Base-by-base conservation (phyloP, 192 early-diverging fungal species). In the Mortierella claussenii region DNA sequence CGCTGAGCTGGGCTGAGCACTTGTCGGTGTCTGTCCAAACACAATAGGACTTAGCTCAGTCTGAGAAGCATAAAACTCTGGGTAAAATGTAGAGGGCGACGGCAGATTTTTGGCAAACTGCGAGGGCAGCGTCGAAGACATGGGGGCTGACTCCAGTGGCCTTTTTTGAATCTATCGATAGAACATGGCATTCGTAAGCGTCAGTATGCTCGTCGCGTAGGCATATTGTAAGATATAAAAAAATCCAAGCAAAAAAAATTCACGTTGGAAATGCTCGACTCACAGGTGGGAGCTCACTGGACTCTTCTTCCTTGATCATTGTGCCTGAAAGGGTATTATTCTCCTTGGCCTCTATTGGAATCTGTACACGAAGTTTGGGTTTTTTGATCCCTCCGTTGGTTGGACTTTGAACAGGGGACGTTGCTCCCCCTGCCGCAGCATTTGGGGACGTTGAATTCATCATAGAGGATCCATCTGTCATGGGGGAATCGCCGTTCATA, bases 21-120 rank as follows among this genome's bases (percentile, higher is more conserved):
- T 87, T 5, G 89, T 90, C 0, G 92, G 91, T 9, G 91, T 94
- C 26, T 87, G 81, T 21, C 87, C 87, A 69, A 92, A 92, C 28
- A 90, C 90, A 51, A 94, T 80, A 4, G 92, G 92, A 61, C 91
- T 92, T 23, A 85, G 86, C 55, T 89, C 79, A 54, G 91, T 89
- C 54, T 80, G 86, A 15, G 85, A 85, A 65, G 91, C 89, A 74
- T 91, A 91, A 33, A 94, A 88, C 30, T 90, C 85, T 1, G 91
- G 87, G 66, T 92, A 92, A 68, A 92, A 91, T 3, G 88, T 85
- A 11, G 89, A 90, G 7, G 92, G 92, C 26, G 90, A 91, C 8
- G 92, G 92, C 50, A 93, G 74, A 56, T 88, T 92, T 64, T 91
- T 85, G 13, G 83, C 83, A 55, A 88, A 88, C 54, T 88, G 85